Conservation (phyloP, 169 alveolate genomes). For the Plasmodium gonderi region DNA sequence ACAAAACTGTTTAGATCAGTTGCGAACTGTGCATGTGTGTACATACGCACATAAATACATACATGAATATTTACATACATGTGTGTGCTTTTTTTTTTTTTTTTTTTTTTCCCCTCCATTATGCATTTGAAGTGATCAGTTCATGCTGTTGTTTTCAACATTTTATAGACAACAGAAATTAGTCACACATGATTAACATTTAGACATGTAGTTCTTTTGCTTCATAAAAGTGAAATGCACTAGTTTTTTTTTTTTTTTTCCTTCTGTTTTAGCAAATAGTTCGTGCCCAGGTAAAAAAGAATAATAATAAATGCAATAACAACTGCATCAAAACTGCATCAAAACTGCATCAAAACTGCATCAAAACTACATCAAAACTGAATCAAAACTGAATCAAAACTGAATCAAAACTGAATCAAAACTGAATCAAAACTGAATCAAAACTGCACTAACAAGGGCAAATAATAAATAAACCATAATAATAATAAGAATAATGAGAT, state of each 20-base stretch:
- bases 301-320: too few species aligned
- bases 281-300: background rate
- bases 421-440: too few species aligned
- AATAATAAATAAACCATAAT: too few species aligned
- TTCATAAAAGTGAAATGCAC: background rate
- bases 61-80: background rate
- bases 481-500: too few species aligned
- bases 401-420: too few species aligned
- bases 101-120: background rate
- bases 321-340: too few species aligned
- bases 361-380: too few species aligned
- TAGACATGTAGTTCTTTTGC: background rate
- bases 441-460: too few species aligned
- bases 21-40: constrained; percentile 6
- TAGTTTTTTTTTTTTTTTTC: background rate
- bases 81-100: background rate
- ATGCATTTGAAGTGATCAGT: background rate
- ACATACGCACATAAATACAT: background rate
- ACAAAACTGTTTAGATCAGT: background rate
- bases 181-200: background rate
- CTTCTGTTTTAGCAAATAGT: background rate
- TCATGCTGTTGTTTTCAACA: background rate
- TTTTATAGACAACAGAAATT: background rate
- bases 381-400: too few species aligned
- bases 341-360: too few species aligned